Evolutionary conservation across 1,139 yeast species (phyloP), one percentile per base, ranked within the genome.

Genomic region (Suhomyces terraborum): DNA sequence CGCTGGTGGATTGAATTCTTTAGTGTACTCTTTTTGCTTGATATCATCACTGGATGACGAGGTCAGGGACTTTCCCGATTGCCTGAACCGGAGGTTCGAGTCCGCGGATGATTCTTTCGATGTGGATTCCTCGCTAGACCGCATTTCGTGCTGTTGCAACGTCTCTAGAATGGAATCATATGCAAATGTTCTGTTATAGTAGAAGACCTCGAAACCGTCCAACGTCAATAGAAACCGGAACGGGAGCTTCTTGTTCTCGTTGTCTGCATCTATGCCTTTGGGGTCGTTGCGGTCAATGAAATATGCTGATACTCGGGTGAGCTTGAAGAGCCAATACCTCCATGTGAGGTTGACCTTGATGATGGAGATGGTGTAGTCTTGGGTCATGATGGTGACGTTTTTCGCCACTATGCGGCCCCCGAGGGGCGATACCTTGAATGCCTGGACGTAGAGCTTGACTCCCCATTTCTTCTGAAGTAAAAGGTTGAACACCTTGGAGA

Each of bases 401-500:
- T 84, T 86, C 56, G 89, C 79, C 58, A 86, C 80, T 3, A 93
- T 45, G 25, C 96, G 75, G 0, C 98, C 98, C 2, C 91, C 96
- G 1, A 93, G 64, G 5, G 86, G 72, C 2, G 96, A 84, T 4
- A 91, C 51, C 55, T 88, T 82, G 20, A 89, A 53, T 0, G 96
- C 78, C 51, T 88, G 93, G 1, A 89, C 65, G 46, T 79, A 80
- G 4, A 91, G 55, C 50, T 79, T 77, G 6, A 84, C 68, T 36
- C 74, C 74, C 53, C 64, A 66, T 14, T 66, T 62, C 42, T 76
- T 75, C 95, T 96, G 88, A n/a, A 89, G 54, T 6, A 78, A 45
- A 50, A 80, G 60, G 40, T 79, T 74, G 21, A 85, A 53, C 0
- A 75, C 21, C 8, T 64, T 59, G 6, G 94, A 77, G 7, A 88